phyloP scores from a whole-genome alignment of 2,329 filamentous ascomycete species.

The Fusarium papillatum region DNA sequence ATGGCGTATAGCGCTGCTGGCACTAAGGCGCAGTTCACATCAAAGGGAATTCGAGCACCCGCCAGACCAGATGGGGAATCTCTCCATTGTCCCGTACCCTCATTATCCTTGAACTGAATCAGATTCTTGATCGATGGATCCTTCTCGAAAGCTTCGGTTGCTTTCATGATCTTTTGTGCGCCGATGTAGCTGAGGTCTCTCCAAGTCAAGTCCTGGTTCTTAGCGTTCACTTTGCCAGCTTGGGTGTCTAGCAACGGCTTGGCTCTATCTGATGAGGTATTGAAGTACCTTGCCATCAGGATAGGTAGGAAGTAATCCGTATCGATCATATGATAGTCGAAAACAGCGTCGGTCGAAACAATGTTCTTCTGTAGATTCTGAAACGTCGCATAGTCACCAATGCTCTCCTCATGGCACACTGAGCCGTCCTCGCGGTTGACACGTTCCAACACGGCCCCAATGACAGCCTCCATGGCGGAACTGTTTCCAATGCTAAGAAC shows the following conservation, averaged over 20 bases:
- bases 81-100: slow-evolving; percentile 73
- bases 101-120: slow-evolving; percentile 66
- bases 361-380: slow-evolving; percentile 68
- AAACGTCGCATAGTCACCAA: slow-evolving; percentile 75
- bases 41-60: slow-evolving; percentile 73
- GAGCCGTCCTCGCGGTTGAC: slow-evolving; percentile 71
- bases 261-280: slow-evolving; percentile 53
- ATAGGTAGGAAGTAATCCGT: slow-evolving; percentile 73
- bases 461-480: slow-evolving; percentile 71
- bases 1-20: slow-evolving; percentile 73
- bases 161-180: slow-evolving; percentile 70
- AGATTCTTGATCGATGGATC: slow-evolving; percentile 67
- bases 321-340: slow-evolving; percentile 74
- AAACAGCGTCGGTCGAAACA: slow-evolving; percentile 64
- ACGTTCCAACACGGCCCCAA: slow-evolving; percentile 71
- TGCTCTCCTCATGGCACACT: slow-evolving; percentile 75
- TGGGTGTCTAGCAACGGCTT: slow-evolving; percentile 54
- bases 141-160: slow-evolving; percentile 66
- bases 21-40: slow-evolving; percentile 74
- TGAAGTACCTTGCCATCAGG: slow-evolving; percentile 71
- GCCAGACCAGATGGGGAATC: slow-evolving; percentile 72
- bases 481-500: slow-evolving; percentile 68
- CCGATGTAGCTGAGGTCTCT: slow-evolving; percentile 63
- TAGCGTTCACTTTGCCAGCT: slow-evolving; percentile 59
- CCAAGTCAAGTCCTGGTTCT: slow-evolving; percentile 68